These are phyloP conservation scores for Lactarius pseudohatsudake DNA, from an alignment of 768 basidiomycete genomes.

Conservation along the genomic window DNA sequence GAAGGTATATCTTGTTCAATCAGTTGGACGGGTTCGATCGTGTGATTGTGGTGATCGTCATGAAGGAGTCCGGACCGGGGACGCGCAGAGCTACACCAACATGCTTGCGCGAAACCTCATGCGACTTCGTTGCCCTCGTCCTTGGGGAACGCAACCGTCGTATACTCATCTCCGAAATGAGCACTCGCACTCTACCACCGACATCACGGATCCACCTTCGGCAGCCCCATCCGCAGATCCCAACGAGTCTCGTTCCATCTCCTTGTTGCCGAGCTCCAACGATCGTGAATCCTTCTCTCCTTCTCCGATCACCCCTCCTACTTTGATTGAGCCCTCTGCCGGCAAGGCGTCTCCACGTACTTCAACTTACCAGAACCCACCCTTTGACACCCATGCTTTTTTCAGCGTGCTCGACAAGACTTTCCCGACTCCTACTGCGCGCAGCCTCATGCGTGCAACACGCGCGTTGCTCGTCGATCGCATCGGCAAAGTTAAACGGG, in stretches of 20 bases:
- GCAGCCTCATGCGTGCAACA: constrained; percentile 81
- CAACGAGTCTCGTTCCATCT: constrained; percentile 20
- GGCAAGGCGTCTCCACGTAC: constrained; percentile 18
- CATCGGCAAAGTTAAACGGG: constrained; percentile 64
- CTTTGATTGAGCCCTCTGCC: constrained; percentile 5
- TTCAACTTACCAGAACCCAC: constrained; percentile 59
- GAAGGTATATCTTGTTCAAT: too few species aligned
- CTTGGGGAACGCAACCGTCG: constrained; percentile 12
- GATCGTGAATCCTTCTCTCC: constrained; percentile 5
- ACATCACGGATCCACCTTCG: constrained; percentile 5
- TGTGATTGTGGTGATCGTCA: neutral
- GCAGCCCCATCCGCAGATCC: constrained; percentile 4
- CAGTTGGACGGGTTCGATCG: neutral
- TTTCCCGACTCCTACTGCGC: constrained; percentile 72
- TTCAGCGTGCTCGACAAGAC: constrained; percentile 67
- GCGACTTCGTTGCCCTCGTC: constrained; percentile 10
- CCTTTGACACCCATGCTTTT: constrained; percentile 83
- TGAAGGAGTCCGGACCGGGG: neutral
- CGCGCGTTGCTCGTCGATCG: constrained; percentile 78
- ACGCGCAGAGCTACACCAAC: neutral
- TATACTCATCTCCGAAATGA: constrained; percentile 11
- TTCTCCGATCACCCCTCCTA: constrained; percentile 19
- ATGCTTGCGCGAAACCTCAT: constrained; percentile 20
- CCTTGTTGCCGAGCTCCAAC: constrained; percentile 6
- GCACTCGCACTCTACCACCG: neutral